Evolutionary conservation across 1,139 yeast species (phyloP).

Genomic region (Suhomyces choctaworum): DNA sequence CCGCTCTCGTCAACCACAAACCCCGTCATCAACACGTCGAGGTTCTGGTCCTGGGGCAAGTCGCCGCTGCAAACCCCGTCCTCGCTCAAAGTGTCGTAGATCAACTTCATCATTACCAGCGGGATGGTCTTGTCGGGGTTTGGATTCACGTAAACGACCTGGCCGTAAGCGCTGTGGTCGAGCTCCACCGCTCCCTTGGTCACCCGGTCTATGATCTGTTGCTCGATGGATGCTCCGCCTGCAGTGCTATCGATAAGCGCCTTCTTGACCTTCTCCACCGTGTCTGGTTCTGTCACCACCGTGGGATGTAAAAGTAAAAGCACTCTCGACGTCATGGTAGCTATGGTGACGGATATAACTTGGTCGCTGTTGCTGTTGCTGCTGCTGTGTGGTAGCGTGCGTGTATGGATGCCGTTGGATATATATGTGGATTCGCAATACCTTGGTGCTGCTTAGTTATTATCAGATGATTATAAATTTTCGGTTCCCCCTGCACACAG

Average conservation of each 20-base stretch:
- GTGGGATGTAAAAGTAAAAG: constrained; percentile 71
- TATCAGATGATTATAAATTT: constrained; percentile 12
- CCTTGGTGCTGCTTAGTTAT: constrained; percentile 3
- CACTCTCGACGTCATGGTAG: constrained; percentile 29
- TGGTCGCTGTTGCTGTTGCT: neutral
- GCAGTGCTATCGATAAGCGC: constrained; percentile 32
- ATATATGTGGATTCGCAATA: neutral
- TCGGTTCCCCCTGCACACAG: constrained; percentile 1
- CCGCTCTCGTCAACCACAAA: constrained; percentile 45
- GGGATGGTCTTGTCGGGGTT: constrained; percentile 48
- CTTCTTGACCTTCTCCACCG: constrained; percentile 42
- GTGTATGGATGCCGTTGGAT: neutral
- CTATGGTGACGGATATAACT: neutral
- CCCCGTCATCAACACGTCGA: constrained; percentile 66
- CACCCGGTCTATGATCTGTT: constrained; percentile 72
- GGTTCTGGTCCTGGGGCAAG: constrained; percentile 48
- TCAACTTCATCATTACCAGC: constrained; percentile 38
- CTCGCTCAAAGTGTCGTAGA: constrained; percentile 42
- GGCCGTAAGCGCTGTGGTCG: constrained; percentile 42
- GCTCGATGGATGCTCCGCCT: constrained; percentile 35
- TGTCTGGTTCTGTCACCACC: constrained; percentile 59
- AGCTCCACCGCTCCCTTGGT: constrained; percentile 57
- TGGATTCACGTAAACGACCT: constrained; percentile 62
- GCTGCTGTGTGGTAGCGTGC: neutral
- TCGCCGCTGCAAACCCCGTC: constrained; percentile 57